Percentiles rank a stretch among this genome's conserved stretches.
phyloP scores from a whole-genome alignment of 306 rosid genomes.

The Corylus americana region DNA sequence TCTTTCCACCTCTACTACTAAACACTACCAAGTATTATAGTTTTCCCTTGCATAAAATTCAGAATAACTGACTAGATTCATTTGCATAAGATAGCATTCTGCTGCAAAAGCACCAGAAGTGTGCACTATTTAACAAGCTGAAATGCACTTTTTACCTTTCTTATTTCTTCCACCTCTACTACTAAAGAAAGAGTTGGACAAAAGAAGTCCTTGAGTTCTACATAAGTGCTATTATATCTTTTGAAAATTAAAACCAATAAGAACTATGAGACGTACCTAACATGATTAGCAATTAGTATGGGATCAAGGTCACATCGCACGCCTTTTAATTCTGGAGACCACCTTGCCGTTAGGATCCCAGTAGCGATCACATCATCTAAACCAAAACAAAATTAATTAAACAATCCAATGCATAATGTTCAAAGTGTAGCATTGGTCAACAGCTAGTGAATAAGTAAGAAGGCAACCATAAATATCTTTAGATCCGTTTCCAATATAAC shows the following conservation, averaged over 20 bases:
- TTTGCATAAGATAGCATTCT: background rate
- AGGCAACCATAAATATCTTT: too few species aligned
- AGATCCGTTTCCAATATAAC: too few species aligned
- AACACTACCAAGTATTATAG: background rate
- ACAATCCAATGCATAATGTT: slow-evolving; percentile 2
- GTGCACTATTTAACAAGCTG: background rate
- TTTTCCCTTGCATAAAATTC: slow-evolving; percentile 20
- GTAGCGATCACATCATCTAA: slow-evolving; percentile 84
- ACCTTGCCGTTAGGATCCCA: slow-evolving; percentile 85
- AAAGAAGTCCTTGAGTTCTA: background rate
- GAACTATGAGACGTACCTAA: slow-evolving; percentile 50
- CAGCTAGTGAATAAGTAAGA: slow-evolving; percentile 3
- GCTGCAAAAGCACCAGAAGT: background rate
- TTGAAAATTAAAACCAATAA: slow-evolving; percentile 15
- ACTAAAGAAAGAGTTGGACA: background rate
- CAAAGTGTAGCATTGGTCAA: background rate
- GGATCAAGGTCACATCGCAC: slow-evolving; percentile 97
- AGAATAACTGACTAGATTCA: slow-evolving; percentile 6
- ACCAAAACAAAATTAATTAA: background rate
- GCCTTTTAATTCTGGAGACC: slow-evolving; percentile 94
- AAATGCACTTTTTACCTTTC: background rate
- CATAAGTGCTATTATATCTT: slow-evolving; percentile 4
- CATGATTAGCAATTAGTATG: slow-evolving; percentile 72
- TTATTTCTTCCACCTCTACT: background rate
- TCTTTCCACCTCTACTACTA: background rate